These are phyloP conservation scores for Bipolaris zeicola DNA, from an alignment of 2,329 filamentous ascomycete species.

Conservation along the genomic window DNA sequence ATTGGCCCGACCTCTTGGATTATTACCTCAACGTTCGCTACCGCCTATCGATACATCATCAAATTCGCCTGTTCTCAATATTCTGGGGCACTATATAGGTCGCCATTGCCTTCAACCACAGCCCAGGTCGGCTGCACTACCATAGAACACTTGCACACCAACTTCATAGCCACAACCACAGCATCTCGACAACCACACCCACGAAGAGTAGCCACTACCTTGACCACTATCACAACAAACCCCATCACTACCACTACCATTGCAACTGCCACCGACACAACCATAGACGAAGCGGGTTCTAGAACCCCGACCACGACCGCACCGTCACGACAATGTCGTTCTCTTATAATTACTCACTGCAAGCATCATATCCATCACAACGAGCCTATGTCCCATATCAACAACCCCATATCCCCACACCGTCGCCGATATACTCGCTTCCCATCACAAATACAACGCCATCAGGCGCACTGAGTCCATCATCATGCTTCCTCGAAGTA, in stretches of 20 bases:
- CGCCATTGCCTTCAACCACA: conserved; percentile 1
- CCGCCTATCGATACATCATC: not conserved
- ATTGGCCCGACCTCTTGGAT: not conserved
- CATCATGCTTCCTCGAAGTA: conserved; percentile 41
- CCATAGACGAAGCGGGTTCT: not conserved
- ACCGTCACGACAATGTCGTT: not conserved
- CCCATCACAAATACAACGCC: not conserved
- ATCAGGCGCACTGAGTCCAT: not conserved
- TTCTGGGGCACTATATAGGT: conserved; percentile 2
- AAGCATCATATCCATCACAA: not conserved
- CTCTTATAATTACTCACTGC: not conserved
- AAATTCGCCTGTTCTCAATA: not conserved
- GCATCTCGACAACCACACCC: not conserved
- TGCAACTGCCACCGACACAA: not conserved
- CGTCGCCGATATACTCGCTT: not conserved
- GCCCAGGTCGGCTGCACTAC: not conserved
- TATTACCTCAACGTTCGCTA: not conserved
- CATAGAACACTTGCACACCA: not conserved
- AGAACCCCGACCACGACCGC: not conserved
- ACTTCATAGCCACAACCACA: no score
- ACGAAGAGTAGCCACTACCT: not conserved
- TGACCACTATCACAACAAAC: no score
- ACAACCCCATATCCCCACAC: not conserved
- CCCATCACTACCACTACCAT: not conserved
- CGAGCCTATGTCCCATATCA: not conserved